These are phyloP conservation scores for Boechera retrofracta DNA, from an alignment of 345 rosid genomes.

Conservation along the genomic window DNA sequence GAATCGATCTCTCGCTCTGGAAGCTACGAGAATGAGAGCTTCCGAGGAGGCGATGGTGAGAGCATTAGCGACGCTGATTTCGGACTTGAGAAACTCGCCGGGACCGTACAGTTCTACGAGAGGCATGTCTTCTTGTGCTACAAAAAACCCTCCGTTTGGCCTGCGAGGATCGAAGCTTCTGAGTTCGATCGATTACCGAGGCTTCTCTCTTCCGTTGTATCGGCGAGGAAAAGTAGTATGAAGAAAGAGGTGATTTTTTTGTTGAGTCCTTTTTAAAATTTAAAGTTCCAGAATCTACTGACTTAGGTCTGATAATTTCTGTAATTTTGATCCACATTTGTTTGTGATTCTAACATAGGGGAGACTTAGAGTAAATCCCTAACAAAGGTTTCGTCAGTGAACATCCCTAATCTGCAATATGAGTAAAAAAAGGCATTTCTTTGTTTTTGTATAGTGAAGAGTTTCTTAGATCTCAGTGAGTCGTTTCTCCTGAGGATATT, in stretches of 20 bases:
- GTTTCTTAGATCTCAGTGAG: slow-evolving; percentile 1
- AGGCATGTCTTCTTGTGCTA: slow-evolving; percentile 92
- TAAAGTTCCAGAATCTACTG: slow-evolving; percentile 35
- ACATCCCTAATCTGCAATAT: slow-evolving; percentile 2
- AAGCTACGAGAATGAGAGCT: slow-evolving; percentile 71
- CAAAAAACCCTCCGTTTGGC: slow-evolving; percentile 92
- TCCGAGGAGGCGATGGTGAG: slow-evolving; percentile 45
- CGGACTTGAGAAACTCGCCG: slow-evolving; percentile 57
- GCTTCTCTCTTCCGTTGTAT: slow-evolving; percentile 78
- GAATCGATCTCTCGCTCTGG: slow-evolving; percentile 65
- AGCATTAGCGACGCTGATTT: slow-evolving; percentile 63
- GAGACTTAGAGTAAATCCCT: neutral
- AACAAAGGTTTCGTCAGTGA: neutral
- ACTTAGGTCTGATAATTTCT: slow-evolving; percentile 11
- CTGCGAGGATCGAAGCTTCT: slow-evolving; percentile 90
- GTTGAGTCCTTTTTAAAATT: slow-evolving; percentile 36
- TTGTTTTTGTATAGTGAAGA: neutral
- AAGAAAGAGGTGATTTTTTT: slow-evolving; percentile 58
- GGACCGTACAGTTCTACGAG: slow-evolving; percentile 75
- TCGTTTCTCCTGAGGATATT: neutral
- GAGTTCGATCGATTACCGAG: slow-evolving; percentile 98
- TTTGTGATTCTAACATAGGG: slow-evolving; percentile 12
- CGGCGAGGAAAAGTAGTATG: slow-evolving; percentile 65
- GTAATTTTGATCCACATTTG: neutral
- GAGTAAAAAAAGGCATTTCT: neutral